phyloP scores from a whole-genome alignment of 495 filamentous ascomycete species.

The Melanomma pulvis-pyrius region DNA sequence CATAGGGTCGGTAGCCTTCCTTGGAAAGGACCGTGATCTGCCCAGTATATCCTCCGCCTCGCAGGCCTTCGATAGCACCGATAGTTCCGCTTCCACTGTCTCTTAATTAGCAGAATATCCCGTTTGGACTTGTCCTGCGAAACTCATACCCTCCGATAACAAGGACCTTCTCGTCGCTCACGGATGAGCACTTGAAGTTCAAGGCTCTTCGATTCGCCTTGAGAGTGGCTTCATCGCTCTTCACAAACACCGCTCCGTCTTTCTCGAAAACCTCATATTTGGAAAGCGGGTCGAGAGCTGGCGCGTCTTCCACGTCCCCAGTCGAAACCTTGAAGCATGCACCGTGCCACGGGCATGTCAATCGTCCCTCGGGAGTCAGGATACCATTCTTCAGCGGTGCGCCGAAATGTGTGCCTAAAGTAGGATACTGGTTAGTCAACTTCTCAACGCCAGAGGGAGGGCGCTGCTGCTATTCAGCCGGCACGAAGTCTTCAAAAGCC shows the following conservation, averaged over 20 bases:
- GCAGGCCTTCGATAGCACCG: constrained; percentile 77
- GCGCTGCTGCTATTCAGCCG: too few relatives aligned
- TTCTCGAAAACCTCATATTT: constrained; percentile 80
- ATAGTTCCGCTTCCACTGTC: constrained; percentile 75
- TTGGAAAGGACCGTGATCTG: constrained; percentile 80
- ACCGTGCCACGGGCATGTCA: constrained; percentile 96
- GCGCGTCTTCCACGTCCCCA: constrained; percentile 95
- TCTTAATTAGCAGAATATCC: constrained; percentile 26
- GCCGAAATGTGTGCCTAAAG: constrained; percentile 73
- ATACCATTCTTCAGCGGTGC: constrained; percentile 85
- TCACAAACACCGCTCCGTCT: constrained; percentile 81
- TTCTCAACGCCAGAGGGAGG: too few relatives aligned
- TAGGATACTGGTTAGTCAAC: background rate
- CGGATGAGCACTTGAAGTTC: constrained; percentile 70
- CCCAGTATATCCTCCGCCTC: constrained; percentile 79
- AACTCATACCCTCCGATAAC: constrained; percentile 76
- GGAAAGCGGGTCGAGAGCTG: constrained; percentile 77
- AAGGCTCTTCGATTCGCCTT: constrained; percentile 73
- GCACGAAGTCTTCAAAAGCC: too few relatives aligned
- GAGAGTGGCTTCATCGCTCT: constrained; percentile 76
- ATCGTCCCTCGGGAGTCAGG: constrained; percentile 74
- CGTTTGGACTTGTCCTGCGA: background rate
- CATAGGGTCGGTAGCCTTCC: constrained; percentile 83
- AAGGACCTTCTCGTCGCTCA: constrained; percentile 70
- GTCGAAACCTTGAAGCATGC: constrained; percentile 88